Conservation (phyloP, 257 asterid species). For the Ocimum tenuiflorum region DNA sequence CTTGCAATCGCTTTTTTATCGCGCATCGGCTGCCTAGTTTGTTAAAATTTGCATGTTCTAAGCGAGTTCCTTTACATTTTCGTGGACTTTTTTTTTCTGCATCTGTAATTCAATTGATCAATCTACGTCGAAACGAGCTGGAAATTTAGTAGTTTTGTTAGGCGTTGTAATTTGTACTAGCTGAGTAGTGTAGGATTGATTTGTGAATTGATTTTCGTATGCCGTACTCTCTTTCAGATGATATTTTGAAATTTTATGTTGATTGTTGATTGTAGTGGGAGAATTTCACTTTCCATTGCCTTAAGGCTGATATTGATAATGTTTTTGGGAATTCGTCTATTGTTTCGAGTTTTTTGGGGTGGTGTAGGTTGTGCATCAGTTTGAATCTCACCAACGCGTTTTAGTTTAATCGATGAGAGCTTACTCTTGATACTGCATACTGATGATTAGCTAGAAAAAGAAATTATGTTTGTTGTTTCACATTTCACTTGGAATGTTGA, state of each 20-base stretch:
- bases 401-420: background rate
- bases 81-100: background rate
- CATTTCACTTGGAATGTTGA: background rate
- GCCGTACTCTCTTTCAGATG: background rate
- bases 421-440: background rate
- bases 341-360: background rate
- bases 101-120: background rate
- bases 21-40: background rate
- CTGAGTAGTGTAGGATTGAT: background rate
- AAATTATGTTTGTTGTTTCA: background rate
- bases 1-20: background rate
- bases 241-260: background rate
- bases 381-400: background rate
- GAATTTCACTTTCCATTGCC: background rate
- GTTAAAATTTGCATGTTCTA: background rate
- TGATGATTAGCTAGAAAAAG: background rate
- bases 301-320: background rate
- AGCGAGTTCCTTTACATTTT: too few relatives aligned
- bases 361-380: background rate
- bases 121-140: background rate
- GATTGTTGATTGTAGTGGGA: background rate
- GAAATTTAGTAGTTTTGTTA: slow-evolving; percentile 1
- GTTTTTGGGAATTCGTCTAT: background rate
- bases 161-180: background rate
- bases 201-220: background rate